Base-by-base conservation (phyloP, 768 basidiomycete genomes). In the Dictyophora rubrovolvata region DNA sequence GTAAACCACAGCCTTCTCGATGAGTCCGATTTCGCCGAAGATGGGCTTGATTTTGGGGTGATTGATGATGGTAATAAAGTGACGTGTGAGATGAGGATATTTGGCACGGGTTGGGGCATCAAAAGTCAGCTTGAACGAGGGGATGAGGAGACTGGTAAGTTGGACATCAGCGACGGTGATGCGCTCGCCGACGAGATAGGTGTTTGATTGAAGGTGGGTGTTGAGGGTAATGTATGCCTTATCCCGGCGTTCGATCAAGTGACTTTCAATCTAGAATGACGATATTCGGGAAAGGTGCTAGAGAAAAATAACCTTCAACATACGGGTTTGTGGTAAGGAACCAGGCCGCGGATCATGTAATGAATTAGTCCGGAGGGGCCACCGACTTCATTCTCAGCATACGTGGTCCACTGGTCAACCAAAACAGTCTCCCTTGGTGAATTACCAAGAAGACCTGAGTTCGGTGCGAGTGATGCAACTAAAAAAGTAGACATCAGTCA, bases 151-250 rank as follows among this genome's bases (percentile, higher is more conserved):
- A 55, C 77, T 70, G 37, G 87, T 89, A 63, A 90, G 65, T 68
- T 71, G 69, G 72, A 99, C 71, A 67, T 99, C 96, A 63, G 93
- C 96, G 51, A 95, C 79, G 62, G 93, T 91, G 78, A 98, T 87
- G 68, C 95, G 89, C 70, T 99, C 91, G 64, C 85, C 86, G 57
- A 93, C 93, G 67, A 98, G 81, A 81, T 84, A 98, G 50, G 95
- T 99, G 68, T 81, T 83, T 59, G 82, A 77, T 53, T 77, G 69
- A 65, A 99, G 83, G 75, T 89, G 80, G 35, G 73, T 71, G 64
- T 99, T 82, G 59, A 98, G 77, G 63, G 82, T 83, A 46, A 74
- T 74, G 53, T 96, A 77, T 18, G 81, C 73, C 50, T 80, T 77
- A 47, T 71, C 62, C 66, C 84, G 78, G 36, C 77, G 78, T 51